Evolutionary conservation across 306 rosid species (phyloP).

Genomic region (Pueraria montana): DNA sequence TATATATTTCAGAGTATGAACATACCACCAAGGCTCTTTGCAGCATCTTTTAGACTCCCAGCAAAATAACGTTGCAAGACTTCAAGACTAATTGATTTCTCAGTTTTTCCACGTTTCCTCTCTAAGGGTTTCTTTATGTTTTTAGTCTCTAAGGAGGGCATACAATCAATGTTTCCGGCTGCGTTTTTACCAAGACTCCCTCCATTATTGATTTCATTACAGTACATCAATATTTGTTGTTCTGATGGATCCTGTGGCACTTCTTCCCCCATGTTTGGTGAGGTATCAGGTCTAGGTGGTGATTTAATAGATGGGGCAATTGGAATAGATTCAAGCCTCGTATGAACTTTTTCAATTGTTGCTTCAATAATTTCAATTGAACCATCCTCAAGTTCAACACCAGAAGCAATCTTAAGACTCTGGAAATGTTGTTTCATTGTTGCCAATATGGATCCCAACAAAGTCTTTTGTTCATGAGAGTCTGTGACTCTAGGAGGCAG

Average conservation of each 20-base stretch:
- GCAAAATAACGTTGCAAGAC: conserved; percentile 91
- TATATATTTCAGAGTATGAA: conserved; percentile 20
- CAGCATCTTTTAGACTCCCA: conserved; percentile 99
- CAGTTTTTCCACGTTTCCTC: conserved; percentile 94
- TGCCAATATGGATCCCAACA: conserved; percentile 80
- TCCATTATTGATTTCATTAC: conserved; percentile 51
- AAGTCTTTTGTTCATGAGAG: conserved; percentile 61
- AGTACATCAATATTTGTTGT: conserved; percentile 49
- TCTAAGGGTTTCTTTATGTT: conserved; percentile 68
- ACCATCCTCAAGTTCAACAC: conserved; percentile 68
- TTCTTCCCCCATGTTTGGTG: conserved; percentile 59
- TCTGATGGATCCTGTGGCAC: conserved; percentile 53
- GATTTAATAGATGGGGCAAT: conserved; percentile 54
- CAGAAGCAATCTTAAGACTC: conserved; percentile 88
- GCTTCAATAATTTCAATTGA: conserved; percentile 76
- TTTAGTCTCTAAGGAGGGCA: conserved; percentile 57
- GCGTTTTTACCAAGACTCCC: conserved; percentile 45
- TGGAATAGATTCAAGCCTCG: conserved; percentile 64
- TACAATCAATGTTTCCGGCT: conserved; percentile 51
- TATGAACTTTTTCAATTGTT: conserved; percentile 56
- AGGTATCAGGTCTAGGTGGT: conserved; percentile 50
- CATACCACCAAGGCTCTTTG: conserved; percentile 97
- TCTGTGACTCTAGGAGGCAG: conserved; percentile 73
- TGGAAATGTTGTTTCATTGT: conserved; percentile 81
- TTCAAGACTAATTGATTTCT: conserved; percentile 91